Percentiles rank a stretch among this genome's conserved stretches.
These are phyloP conservation scores for Fusarium vanettenii DNA, from an alignment of 2,329 filamentous ascomycete species.

Conservation along the genomic window DNA sequence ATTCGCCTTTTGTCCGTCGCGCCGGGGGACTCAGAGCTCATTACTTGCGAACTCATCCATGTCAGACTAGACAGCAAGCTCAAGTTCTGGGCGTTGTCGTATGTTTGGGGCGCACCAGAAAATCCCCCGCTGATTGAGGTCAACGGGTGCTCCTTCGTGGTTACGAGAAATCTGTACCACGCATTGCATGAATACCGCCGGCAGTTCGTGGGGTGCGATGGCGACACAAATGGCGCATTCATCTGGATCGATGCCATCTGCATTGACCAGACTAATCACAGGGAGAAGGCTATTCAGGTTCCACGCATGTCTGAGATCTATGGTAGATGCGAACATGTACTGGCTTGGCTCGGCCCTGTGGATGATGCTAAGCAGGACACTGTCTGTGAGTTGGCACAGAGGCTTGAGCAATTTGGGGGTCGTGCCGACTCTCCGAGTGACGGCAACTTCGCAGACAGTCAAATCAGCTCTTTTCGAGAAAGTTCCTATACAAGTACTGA, in stretches of 20 bases:
- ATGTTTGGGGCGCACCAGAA: conserved; percentile 16
- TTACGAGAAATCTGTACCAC: conserved; percentile 10
- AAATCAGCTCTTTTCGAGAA: background rate
- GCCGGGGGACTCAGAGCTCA: background rate
- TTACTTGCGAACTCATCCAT: background rate
- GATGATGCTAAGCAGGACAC: rapidly evolving
- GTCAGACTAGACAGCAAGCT: background rate
- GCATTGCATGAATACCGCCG: conserved; percentile 4
- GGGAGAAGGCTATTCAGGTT: conserved; percentile 16
- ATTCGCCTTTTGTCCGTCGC: background rate
- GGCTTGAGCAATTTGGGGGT: background rate
- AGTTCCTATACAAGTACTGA: rapidly evolving
- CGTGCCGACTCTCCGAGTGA: rapidly evolving
- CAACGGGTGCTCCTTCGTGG: background rate
- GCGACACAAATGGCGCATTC: background rate
- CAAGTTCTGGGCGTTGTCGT: conserved; percentile 22
- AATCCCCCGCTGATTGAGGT: background rate
- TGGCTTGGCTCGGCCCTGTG: conserved; percentile 14
- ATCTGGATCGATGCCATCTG: conserved; percentile 24
- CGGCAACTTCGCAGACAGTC: rapidly evolving
- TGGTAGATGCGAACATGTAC: conserved; percentile 13
- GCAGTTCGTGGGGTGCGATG: rapidly evolving
- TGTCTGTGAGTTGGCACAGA: background rate
- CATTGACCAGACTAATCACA: conserved; percentile 17
- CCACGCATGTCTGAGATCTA: conserved; percentile 29